Percentiles rank a stretch among this genome's conserved stretches.
Conservation (phyloP, 306 rosid genomes). For the Pachyrhizus erosus region DNA sequence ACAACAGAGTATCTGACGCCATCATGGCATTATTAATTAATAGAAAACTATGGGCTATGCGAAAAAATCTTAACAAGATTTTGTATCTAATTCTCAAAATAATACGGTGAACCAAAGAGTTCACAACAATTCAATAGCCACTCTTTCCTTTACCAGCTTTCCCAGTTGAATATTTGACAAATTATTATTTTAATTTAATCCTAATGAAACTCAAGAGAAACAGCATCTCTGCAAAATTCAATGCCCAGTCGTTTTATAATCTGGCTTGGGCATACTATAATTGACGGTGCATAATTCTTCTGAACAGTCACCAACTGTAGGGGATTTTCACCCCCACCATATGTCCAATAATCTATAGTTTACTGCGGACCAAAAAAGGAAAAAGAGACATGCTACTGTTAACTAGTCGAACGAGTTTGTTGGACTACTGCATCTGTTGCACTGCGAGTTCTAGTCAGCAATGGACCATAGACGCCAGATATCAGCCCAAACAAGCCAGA, state of each 20-base stretch:
- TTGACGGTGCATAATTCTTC: slow-evolving; percentile 32
- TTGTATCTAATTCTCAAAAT: not conserved
- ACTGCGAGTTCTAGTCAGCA: slow-evolving; percentile 72
- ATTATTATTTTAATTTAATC: slow-evolving; percentile 27
- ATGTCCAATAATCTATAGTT: slow-evolving; percentile 35
- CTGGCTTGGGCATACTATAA: slow-evolving; percentile 55
- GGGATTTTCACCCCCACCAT: slow-evolving; percentile 15
- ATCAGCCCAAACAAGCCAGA: slow-evolving; percentile 65
- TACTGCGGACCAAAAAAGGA: slow-evolving; percentile 24
- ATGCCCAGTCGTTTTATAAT: slow-evolving; percentile 52
- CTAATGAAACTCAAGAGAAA: slow-evolving; percentile 38
- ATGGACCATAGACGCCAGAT: slow-evolving; percentile 49
- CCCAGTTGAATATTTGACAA: slow-evolving; percentile 9
- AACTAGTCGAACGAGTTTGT: slow-evolving; percentile 57
- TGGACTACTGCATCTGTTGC: slow-evolving; percentile 66
- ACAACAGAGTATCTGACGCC: not conserved
- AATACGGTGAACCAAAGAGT: slow-evolving; percentile 28
- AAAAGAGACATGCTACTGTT: slow-evolving; percentile 11
- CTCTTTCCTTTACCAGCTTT: slow-evolving; percentile 23
- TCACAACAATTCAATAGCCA: not conserved
- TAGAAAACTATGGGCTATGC: not conserved
- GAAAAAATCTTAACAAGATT: not conserved
- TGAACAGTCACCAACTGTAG: slow-evolving; percentile 21
- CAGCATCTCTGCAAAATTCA: slow-evolving; percentile 70
- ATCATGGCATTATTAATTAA: not conserved